Evolutionary conservation across 164 flowering plant species (phyloP).

Genomic region (Malania oleifera): DNA sequence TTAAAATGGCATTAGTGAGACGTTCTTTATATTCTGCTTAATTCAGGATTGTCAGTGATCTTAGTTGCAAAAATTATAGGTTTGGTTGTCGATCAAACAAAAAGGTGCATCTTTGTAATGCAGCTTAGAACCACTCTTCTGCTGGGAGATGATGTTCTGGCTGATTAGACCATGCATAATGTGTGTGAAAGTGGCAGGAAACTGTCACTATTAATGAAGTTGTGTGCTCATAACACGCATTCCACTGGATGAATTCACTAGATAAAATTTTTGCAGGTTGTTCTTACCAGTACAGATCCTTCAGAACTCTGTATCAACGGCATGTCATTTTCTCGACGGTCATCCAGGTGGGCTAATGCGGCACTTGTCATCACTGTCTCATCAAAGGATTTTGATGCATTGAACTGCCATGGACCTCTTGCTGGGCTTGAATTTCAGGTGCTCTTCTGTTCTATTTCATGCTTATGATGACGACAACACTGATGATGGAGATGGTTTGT

Average conservation of each 20-base stretch:
- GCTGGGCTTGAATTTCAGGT: conserved; percentile 98
- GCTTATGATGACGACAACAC: no score
- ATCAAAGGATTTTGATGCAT: conserved; percentile 57
- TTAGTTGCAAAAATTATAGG: no score
- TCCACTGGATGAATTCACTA: neutral
- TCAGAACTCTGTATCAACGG: conserved; percentile 95
- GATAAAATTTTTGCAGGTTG: conserved; percentile 56
- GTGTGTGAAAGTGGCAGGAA: neutral
- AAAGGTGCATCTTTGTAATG: no score
- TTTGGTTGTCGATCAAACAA: no score
- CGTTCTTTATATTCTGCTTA: no score
- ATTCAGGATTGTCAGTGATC: no score
- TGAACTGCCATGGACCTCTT: conserved; percentile 68
- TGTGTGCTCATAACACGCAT: neutral
- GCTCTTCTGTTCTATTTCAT: conserved; percentile 3
- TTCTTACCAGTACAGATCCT: conserved; percentile 89
- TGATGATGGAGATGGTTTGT: no score
- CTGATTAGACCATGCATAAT: neutral
- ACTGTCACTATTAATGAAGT: neutral
- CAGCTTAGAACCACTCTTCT: no score
- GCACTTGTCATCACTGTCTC: conserved; percentile 89
- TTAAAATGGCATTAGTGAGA: no score
- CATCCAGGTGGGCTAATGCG: conserved; percentile 99
- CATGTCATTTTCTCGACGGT: conserved; percentile 95
- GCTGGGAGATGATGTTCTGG: neutral